Conservation (phyloP, 108 stramenopile genomes). For the Discostella pseudostelligera region DNA sequence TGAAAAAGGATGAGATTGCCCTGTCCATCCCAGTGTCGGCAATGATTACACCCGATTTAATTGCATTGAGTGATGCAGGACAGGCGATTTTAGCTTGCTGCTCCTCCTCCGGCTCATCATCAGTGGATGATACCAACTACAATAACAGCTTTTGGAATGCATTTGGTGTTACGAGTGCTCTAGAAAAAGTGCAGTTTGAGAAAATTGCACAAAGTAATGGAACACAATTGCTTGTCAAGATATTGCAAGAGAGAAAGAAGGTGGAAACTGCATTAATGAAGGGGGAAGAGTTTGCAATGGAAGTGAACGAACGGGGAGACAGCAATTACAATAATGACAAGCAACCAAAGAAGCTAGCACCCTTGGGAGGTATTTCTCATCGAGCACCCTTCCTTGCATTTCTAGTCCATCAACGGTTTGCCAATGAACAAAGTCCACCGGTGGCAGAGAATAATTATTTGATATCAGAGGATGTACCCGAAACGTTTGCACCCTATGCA, state of each 20-base stretch:
- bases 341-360: constrained; percentile 25
- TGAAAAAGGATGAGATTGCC: constrained; percentile 78
- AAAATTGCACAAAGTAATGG: constrained; percentile 62
- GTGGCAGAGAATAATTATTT: constrained; percentile 38
- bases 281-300: constrained; percentile 16
- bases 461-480: constrained; percentile 14
- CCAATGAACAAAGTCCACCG: constrained; percentile 49
- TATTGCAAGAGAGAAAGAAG: constrained; percentile 79
- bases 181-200: constrained; percentile 46
- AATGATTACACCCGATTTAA: constrained; percentile 83
- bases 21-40: constrained; percentile 67
- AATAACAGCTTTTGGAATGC: constrained; percentile 65
- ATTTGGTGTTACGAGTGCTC: constrained; percentile 65
- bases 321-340: not conserved
- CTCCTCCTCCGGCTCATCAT: constrained; percentile 3
- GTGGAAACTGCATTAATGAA: constrained; percentile 55
- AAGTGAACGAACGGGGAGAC: constrained; percentile 8
- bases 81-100: constrained; percentile 75
- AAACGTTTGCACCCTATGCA: constrained; percentile 83
- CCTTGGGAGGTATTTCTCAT: constrained; percentile 25
- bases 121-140: constrained; percentile 1
- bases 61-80: constrained; percentile 85
- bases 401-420: constrained; percentile 83
- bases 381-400: constrained; percentile 49
- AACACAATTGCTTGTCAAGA: constrained; percentile 81